Conservation (phyloP, 306 rosid species). For the Erythrophleum fordii region DNA sequence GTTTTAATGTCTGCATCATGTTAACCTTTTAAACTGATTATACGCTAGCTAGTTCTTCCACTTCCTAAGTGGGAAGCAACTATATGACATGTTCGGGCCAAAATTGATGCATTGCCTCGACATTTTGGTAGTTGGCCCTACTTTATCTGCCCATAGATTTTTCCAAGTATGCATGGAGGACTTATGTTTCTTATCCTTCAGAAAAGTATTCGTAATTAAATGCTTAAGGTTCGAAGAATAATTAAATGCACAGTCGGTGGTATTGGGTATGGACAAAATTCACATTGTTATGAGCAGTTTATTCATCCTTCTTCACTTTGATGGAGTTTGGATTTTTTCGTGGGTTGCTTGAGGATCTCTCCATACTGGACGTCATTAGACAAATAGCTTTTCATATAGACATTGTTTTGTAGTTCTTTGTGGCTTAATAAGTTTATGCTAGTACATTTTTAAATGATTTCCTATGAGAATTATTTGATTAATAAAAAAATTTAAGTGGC, state of each 20-base stretch:
- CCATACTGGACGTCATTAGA: constrained; percentile 72
- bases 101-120: not conserved
- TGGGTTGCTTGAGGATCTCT: constrained; percentile 70
- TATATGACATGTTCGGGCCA: not conserved
- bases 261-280: constrained; percentile 72
- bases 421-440: too few species aligned
- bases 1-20: not conserved
- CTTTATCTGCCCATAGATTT: not conserved
- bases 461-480: too few species aligned
- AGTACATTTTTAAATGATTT: too few species aligned
- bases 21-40: not conserved
- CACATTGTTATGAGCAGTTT: constrained; percentile 91
- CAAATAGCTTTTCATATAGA: constrained; percentile 82
- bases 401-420: constrained; percentile 73
- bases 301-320: constrained; percentile 95
- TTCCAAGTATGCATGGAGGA: not conserved
- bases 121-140: not conserved
- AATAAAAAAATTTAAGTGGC: too few species aligned
- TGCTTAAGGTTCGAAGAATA: too few species aligned
- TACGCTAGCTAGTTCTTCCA: not conserved
- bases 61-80: not conserved
- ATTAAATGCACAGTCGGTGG: constrained; percentile 59
- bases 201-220: not conserved
- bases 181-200: not conserved
- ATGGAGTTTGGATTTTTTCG: constrained; percentile 91